Percentiles rank a stretch among this genome's conserved stretches.
Conservation (phyloP, 768 basidiomycete species). For the Terana coerulea region DNA sequence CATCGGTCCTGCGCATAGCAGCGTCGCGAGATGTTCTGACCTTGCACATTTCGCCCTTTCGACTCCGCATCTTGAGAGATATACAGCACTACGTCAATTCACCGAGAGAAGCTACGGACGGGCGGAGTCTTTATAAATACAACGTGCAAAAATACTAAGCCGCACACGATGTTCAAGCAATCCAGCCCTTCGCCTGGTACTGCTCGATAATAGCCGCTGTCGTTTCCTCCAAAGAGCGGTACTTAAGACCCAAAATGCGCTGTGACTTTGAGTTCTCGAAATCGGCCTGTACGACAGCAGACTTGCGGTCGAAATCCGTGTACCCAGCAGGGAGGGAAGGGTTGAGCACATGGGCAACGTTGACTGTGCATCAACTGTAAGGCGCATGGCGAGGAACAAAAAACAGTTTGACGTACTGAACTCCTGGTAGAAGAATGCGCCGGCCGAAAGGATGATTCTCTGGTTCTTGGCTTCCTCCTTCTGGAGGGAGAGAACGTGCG, state of each 20-base stretch:
- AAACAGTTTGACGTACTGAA: conserved; percentile 5
- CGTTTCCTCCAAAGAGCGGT: conserved; percentile 1
- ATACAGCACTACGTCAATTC: too few relatives aligned
- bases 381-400: too few relatives aligned
- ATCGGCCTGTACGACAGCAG: conserved; percentile 16
- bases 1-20: too few relatives aligned
- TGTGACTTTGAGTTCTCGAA: conserved; percentile 13
- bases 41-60: too few relatives aligned
- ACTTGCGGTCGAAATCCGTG: conserved; percentile 17
- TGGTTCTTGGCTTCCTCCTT: conserved; percentile 30
- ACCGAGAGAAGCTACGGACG: too few relatives aligned
- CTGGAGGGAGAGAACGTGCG: conserved; percentile 17
- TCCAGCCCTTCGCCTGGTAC: conserved; percentile 16
- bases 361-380: neutral
- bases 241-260: conserved; percentile 11
- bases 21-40: too few relatives aligned
- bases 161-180: neutral
- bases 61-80: too few relatives aligned
- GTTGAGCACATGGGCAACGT: conserved; percentile 6
- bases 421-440: conserved; percentile 14
- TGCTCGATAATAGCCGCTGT: conserved; percentile 9
- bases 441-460: conserved; percentile 30
- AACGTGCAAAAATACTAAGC: too few relatives aligned
- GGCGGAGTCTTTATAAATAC: too few relatives aligned
- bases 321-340: conserved; percentile 4